Base-by-base conservation (phyloP, 116 monocot genomes). In the Zostera marina region DNA sequence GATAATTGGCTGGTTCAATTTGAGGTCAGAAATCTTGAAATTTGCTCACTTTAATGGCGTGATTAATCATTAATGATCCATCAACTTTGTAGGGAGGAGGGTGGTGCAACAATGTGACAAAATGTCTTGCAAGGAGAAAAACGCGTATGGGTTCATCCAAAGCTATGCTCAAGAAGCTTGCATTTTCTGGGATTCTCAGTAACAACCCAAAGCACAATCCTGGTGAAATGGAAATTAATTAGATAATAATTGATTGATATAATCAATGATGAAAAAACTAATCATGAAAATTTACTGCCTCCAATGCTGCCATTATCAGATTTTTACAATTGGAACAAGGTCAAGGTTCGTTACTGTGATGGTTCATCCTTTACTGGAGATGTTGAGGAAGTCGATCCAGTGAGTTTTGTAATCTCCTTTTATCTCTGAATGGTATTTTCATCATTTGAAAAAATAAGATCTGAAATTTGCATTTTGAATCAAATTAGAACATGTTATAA, bases 361-460 rank as follows among this genome's bases (percentile, higher is more conserved):
- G 89, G 89, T 61, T 80, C 89, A 52, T 89, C 89, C 53, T 89
- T 89, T 60, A 84, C 89, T 38, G 89, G 89, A 17, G 84, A 89
- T 69, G 67, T 89, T 25, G 78, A 77, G 25, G 60, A 19, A 32
- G 84, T 89, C 25, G 66, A 89, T 69, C 84, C 89, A 62, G 84
- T 89, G 67, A 83, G 88, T 70, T 42, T 25, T 53, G 26, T 54
- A 17, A 19, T 26, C 25, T 42, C 13, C 22, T 23, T 26, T 44
- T 49, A 41, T 19, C 3, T 42, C 9, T 47, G 44, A 16, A 48
- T 16, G 19, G n/a, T 48, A 8, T 16, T 16, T 8, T 48, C 0
- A 16, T 48, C 9, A 9, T 1, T 19, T 48, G 8, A 7, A 2
- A 48, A 19, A 48, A 48, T 48, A 16, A 16, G 48, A 48, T 16